A percentile compares a stretch with the other conserved stretches of the same genome.
Evolutionary conservation across 73 alveolate genomes (phyloP).

Genomic region (Stentor coeruleus): DNA sequence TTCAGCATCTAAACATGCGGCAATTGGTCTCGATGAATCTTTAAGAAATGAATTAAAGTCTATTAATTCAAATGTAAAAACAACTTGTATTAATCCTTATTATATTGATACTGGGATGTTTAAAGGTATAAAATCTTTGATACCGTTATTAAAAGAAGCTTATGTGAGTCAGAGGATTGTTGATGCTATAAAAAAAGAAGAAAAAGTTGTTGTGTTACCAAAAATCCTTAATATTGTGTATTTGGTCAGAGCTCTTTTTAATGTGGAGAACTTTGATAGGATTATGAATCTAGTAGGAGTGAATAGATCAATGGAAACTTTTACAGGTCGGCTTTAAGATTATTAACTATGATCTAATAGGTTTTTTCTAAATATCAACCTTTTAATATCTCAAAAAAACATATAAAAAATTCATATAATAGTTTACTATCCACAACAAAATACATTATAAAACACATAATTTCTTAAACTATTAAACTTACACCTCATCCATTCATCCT

Average conservation of each 20-base stretch:
- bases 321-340: neutral
- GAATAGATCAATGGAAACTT: neutral
- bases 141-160: conserved; percentile 57
- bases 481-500: too few species aligned
- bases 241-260: neutral
- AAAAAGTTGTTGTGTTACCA: conserved; percentile 50
- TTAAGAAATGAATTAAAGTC: conserved; percentile 65
- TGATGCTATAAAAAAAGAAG: conserved; percentile 62
- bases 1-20: conserved; percentile 73
- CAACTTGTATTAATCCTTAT: conserved; percentile 79
- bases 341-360: too few species aligned
- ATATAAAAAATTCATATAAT: too few species aligned
- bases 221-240: too few species aligned
- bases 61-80: conserved; percentile 39
- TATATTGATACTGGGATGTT: conserved; percentile 84
- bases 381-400: too few species aligned
- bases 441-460: too few species aligned
- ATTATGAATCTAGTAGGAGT: too few species aligned
- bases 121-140: conserved; percentile 63
- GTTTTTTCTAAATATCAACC: too few species aligned
- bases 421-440: too few species aligned
- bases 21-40: conserved; percentile 79
- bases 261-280: neutral
- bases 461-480: too few species aligned
- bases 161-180: conserved; percentile 57